A percentile compares a stretch with the other conserved stretches of the same genome.
Evolutionary conservation across 2,329 filamentous ascomycete genomes (phyloP).

Genomic region (Malbranchea zuffiana): DNA sequence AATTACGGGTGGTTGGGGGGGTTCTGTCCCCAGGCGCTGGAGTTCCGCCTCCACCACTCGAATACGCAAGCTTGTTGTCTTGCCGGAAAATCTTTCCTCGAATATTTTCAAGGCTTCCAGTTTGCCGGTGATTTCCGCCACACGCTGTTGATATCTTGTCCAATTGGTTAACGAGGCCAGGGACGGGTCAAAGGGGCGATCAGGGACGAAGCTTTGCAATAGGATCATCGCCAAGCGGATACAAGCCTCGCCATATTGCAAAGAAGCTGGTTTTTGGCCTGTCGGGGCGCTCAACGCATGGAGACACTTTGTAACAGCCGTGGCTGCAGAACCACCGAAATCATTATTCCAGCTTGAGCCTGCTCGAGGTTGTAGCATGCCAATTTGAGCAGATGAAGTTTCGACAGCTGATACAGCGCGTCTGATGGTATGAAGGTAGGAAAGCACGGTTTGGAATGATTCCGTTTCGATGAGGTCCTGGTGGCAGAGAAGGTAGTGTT

Average conservation of each 20-base stretch:
- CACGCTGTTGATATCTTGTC: conserved; percentile 46
- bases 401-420: no score
- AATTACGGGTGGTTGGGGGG: conserved; percentile 56
- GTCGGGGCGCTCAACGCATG: neutral
- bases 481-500: conserved; percentile 28
- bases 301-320: neutral
- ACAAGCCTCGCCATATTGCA: conserved; percentile 53
- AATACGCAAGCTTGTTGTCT: conserved; percentile 55
- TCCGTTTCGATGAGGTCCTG: conserved; percentile 24
- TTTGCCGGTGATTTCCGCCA: conserved; percentile 44
- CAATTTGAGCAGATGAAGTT: no score
- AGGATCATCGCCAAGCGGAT: conserved; percentile 63
- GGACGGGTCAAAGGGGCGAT: conserved; percentile 74
- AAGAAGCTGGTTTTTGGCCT: conserved; percentile 15
- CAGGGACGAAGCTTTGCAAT: conserved; percentile 72
- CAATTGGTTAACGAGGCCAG: conserved; percentile 52
- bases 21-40: conserved; percentile 52
- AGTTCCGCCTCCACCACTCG: conserved; percentile 54
- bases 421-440: no score
- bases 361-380: conserved; percentile 17
- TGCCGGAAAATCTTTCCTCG: conserved; percentile 56
- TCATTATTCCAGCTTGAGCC: conserved; percentile 22
- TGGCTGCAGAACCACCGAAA: conserved; percentile 27
- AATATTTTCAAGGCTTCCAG: conserved; percentile 54
- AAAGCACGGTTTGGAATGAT: conserved; percentile 19